Conservation (phyloP, 345 rosid species). For the Citrus maxima region DNA sequence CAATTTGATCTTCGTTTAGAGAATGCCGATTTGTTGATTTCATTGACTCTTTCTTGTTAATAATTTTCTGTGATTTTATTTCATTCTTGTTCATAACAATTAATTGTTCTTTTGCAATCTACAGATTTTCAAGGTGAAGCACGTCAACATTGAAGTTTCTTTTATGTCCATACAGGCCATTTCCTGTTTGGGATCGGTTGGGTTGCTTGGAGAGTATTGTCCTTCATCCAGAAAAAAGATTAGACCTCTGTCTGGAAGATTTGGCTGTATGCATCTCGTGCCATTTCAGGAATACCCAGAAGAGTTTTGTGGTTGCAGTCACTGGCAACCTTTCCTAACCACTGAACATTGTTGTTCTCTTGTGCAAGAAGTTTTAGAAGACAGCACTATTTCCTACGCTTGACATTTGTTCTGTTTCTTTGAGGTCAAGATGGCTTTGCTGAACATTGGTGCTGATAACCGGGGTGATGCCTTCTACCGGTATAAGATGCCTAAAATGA, state of each 20-base stretch:
- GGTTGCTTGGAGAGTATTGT: constrained; percentile 50
- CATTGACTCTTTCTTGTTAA: background rate
- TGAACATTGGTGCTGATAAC: constrained; percentile 77
- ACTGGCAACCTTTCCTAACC: constrained; percentile 30
- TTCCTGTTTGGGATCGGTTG: constrained; percentile 37
- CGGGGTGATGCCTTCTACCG: constrained; percentile 77
- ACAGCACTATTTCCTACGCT: constrained; percentile 4
- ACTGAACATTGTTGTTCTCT: constrained; percentile 14
- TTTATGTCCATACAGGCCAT: constrained; percentile 52
- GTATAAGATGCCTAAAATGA: constrained; percentile 80
- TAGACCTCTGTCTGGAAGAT: constrained; percentile 18
- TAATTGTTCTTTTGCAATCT: constrained; percentile 13
- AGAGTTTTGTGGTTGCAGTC: constrained; percentile 29
- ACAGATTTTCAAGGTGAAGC: constrained; percentile 28
- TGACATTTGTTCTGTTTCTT: background rate
- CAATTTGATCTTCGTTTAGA: background rate
- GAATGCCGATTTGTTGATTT: background rate
- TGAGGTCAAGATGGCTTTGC: constrained; percentile 53
- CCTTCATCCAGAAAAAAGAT: constrained; percentile 42
- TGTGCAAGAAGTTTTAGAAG: background rate
- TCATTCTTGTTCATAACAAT: background rate
- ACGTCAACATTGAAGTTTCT: constrained; percentile 31
- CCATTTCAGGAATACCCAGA: constrained; percentile 14
- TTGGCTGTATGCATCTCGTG: constrained; percentile 43
- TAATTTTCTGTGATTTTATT: background rate